Evolutionary conservation across 1,139 yeast genomes (phyloP).

Genomic region (Pichia sp.): DNA sequence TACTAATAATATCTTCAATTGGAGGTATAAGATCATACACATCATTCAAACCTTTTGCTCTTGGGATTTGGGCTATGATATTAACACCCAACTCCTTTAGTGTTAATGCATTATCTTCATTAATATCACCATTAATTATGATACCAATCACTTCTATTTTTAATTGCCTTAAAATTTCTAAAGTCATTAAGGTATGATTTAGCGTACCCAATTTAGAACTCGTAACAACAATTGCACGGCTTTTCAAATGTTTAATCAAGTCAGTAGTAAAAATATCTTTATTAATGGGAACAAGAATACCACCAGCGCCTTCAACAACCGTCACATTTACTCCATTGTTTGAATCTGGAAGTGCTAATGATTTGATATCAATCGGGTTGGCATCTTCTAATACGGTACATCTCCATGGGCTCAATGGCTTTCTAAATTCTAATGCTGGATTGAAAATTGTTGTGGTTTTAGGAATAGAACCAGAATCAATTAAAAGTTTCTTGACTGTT

Average conservation of each 20-base stretch:
- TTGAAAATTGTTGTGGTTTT: conserved; percentile 2
- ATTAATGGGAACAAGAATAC: conserved; percentile 30
- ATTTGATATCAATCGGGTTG: conserved; percentile 7
- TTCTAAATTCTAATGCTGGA: conserved; percentile 23
- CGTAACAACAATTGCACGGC: conserved; percentile 29
- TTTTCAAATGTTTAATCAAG: conserved; percentile 23
- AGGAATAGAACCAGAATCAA: conserved; percentile 15
- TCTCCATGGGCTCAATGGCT: conserved; percentile 32
- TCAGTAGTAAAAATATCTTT: conserved; percentile 26
- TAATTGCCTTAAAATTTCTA: conserved; percentile 24
- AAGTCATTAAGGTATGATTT: conserved; percentile 31
- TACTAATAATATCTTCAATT: too few relatives aligned
- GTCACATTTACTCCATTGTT: not conserved
- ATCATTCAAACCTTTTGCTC: conserved; percentile 4
- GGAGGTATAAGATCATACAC: conserved; percentile 8
- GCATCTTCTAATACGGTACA: conserved; percentile 26
- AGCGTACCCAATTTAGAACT: conserved; percentile 31
- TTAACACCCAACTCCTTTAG: conserved; percentile 15
- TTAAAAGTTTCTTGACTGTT: conserved; percentile 17
- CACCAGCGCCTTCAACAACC: conserved; percentile 34
- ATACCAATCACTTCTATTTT: conserved; percentile 25
- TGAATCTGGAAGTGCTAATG: conserved; percentile 3
- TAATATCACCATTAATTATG: conserved; percentile 27
- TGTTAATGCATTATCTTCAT: conserved; percentile 25
- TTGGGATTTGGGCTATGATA: conserved; percentile 13